Percentiles rank a stretch among this genome's conserved stretches.
These are phyloP conservation scores for Neospora caninum DNA, from an alignment of 169 alveolate genomes.

Conservation along the genomic window DNA sequence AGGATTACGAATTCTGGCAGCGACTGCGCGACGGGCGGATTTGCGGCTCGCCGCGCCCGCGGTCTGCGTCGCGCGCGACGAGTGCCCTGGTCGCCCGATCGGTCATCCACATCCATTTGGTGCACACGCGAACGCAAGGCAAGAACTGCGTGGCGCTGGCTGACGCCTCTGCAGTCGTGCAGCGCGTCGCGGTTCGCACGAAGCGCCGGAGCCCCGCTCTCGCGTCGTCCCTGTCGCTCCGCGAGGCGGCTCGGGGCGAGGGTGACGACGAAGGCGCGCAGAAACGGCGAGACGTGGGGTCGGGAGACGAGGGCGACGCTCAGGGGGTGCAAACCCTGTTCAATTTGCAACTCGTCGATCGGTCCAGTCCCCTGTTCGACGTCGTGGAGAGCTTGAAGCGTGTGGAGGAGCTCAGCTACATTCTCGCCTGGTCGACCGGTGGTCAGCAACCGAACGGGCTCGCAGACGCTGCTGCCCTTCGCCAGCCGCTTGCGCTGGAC, in stretches of 20 bases:
- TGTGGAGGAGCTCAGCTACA: conserved; percentile 51
- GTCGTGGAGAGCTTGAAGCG: conserved; percentile 27
- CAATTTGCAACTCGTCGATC: conserved; percentile 27
- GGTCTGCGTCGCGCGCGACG: neutral
- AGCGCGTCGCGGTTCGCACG: conserved; percentile 35
- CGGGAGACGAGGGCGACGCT: conserved; percentile 27
- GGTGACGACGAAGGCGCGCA: neutral
- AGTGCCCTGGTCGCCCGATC: neutral
- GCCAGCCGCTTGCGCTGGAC: conserved; percentile 18
- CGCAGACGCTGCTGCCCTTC: conserved; percentile 7
- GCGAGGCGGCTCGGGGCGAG: neutral
- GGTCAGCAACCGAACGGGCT: conserved; percentile 9
- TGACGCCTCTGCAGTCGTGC: conserved; percentile 49
- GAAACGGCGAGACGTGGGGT: neutral
- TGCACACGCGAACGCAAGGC: conserved; percentile 2
- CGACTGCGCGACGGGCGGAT: neutral
- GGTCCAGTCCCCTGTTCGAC: conserved; percentile 12
- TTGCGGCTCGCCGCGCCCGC: conserved; percentile 38
- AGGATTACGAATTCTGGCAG: conserved; percentile 65
- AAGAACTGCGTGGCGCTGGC: conserved; percentile 28
- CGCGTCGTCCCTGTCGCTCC: neutral
- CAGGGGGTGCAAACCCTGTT: conserved; percentile 34
- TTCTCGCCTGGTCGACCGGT: conserved; percentile 49
- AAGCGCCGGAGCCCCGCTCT: neutral
- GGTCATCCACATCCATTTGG: conserved; percentile 29